Conservation (phyloP, 2,329 filamentous ascomycete genomes). For the Elsinoe arachidis region DNA sequence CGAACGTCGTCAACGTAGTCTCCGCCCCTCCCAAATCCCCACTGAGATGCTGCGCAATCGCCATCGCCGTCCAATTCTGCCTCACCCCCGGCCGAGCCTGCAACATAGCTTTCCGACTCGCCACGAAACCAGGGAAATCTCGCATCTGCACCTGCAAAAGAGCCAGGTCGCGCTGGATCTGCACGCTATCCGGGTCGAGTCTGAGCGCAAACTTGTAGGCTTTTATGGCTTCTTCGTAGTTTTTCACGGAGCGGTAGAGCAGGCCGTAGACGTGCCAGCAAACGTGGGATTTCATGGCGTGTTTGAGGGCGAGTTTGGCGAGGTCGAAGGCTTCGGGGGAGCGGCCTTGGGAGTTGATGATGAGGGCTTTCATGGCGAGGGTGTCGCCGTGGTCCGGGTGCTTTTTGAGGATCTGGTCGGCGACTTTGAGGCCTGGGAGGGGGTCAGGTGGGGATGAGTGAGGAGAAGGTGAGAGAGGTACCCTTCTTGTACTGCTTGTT, state of each 20-base stretch:
- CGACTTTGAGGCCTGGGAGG: conserved; percentile 70
- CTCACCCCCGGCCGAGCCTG: conserved; percentile 71
- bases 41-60: conserved; percentile 84
- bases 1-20: conserved; percentile 82
- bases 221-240: conserved; percentile 98
- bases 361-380: conserved; percentile 96
- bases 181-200: conserved; percentile 85
- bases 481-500: conserved; percentile 95
- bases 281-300: conserved; percentile 98
- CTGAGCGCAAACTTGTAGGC: conserved; percentile 93
- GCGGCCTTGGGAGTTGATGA: conserved; percentile 86
- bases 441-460: conserved; percentile 17
- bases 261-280: conserved; percentile 99
- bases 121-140: conserved; percentile 87
- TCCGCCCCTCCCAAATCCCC: conserved; percentile 81
- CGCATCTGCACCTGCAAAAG: conserved; percentile 93
- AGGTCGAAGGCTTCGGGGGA: conserved; percentile 88
- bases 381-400: conserved; percentile 95
- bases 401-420: conserved; percentile 93
- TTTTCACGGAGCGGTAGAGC: conserved; percentile 87
- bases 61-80: conserved; percentile 96
- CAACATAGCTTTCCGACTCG: conserved; percentile 81
- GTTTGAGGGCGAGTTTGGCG: conserved; percentile 82
- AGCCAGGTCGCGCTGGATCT: conserved; percentile 90
- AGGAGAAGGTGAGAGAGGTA: conserved; percentile 22